These are phyloP conservation scores for Fomes fomentarius DNA, from an alignment of 1,284 basidiomycete genomes.

Conservation along the genomic window DNA sequence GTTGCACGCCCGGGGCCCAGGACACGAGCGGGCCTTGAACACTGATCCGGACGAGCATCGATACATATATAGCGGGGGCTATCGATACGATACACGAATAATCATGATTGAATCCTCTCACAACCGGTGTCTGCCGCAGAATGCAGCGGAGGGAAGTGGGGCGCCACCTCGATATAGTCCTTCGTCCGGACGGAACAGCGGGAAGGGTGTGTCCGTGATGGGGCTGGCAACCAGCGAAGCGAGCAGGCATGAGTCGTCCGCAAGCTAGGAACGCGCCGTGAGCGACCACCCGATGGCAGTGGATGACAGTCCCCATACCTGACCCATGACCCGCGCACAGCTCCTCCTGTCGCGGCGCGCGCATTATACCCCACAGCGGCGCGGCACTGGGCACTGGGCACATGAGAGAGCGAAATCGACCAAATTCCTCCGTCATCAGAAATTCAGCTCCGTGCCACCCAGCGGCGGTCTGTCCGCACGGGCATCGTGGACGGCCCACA, in stretches of 20 bases:
- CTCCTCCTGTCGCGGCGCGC: neutral
- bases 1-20: neutral
- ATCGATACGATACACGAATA: too few relatives aligned
- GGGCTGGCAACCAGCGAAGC: neutral
- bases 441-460: conserved; percentile 19
- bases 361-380: neutral
- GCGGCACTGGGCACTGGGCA: conserved; percentile 5
- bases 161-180: too few relatives aligned
- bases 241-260: neutral
- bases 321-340: conserved; percentile 1
- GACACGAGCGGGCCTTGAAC: neutral
- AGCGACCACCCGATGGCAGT: neutral
- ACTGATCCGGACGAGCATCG: neutral
- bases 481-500: conserved; percentile 22
- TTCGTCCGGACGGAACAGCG: conserved; percentile 3
- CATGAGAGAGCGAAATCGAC: neutral
- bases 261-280: conserved; percentile 4
- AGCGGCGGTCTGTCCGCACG: conserved; percentile 5
- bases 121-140: neutral
- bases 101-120: neutral
- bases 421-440: conserved; percentile 9
- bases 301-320: neutral
- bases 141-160: too few relatives aligned
- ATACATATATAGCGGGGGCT: neutral
- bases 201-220: neutral